These are phyloP conservation scores for Hygrocybe punicea DNA, from an alignment of 768 basidiomycete genomes.

Conservation along the genomic window DNA sequence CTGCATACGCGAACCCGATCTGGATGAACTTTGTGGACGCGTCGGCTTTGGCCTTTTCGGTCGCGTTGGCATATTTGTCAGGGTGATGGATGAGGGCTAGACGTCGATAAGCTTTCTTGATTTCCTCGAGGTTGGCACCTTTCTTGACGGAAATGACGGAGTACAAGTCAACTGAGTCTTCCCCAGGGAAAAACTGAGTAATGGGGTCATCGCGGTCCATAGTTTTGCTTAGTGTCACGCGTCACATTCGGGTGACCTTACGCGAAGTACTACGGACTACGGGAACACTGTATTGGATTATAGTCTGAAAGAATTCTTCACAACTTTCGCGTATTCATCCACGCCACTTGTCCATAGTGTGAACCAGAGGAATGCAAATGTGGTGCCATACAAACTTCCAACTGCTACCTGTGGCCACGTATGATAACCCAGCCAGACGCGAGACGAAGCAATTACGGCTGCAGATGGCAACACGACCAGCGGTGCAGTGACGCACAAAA, in stretches of 20 bases:
- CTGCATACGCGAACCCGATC: slow-evolving; percentile 89
- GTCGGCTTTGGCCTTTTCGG: slow-evolving; percentile 57
- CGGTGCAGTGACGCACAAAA: slow-evolving; percentile 43
- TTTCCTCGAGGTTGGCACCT: slow-evolving; percentile 58
- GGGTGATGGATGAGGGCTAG: slow-evolving; percentile 83
- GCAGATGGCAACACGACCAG: slow-evolving; percentile 56
- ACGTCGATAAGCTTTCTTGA: slow-evolving; percentile 82
- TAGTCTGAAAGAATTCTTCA: slow-evolving; percentile 16
- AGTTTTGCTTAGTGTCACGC: slow-evolving; percentile 17
- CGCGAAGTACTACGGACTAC: not conserved
- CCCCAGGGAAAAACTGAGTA: slow-evolving; percentile 70
- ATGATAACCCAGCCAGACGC: slow-evolving; percentile 76
- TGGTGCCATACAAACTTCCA: slow-evolving; percentile 54
- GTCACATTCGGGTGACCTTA: slow-evolving; percentile 4
- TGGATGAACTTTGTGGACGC: slow-evolving; percentile 85
- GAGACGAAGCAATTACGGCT: slow-evolving; percentile 52
- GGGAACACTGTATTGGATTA: too few species aligned
- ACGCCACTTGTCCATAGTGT: slow-evolving; percentile 46
- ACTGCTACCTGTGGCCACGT: slow-evolving; percentile 65
- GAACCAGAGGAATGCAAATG: slow-evolving; percentile 56
- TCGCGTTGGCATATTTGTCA: slow-evolving; percentile 74
- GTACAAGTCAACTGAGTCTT: slow-evolving; percentile 75
- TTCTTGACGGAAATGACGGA: slow-evolving; percentile 57
- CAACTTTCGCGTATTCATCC: slow-evolving; percentile 14
- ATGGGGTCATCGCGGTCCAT: slow-evolving; percentile 77